Evolutionary conservation across 306 rosid species (phyloP), one percentile per base, ranked within the genome.

Genomic region (Prunus padus): DNA sequence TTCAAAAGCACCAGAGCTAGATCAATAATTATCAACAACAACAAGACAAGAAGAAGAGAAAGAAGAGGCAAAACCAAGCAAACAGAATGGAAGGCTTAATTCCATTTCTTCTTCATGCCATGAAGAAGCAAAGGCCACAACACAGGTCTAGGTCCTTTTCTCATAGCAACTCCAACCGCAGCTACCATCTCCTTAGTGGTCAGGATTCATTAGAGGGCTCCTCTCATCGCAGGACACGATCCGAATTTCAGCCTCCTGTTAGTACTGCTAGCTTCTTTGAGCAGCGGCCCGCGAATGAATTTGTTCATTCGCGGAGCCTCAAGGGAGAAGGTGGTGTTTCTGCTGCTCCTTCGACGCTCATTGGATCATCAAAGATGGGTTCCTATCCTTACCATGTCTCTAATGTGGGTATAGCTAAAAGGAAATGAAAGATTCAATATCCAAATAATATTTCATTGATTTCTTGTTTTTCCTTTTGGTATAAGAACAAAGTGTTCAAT

Each of bases 51-150:
- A 71, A 14, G 37, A 13, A n/a, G 61, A 59, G 16, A 14, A 23
- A 37, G 42, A 37, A 65, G 57, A 44, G 42, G 65, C 31, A 67
- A 61, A 51, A 11, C 26, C 13, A 54, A 64, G 26, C 15, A 56
- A 60, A 25, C 42, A 64, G 68, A 23, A 92, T 92, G 97, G 97
- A 92, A 77, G 97, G 96, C 16, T 86, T 90, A 76, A 92, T 92
- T 80, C 97, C 97, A 12, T 92, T 78, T 86, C 85, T 92, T 25
- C 55, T 88, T 73, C 94, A 87, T 55, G 97, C 77, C 4, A 60
- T 92, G 19, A 92, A 84, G 88, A 92, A 88, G 84, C 88, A 74
- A 25, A 88, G 77, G 57, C 92, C 90, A 28, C 77, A 55, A 13
- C 74, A 84, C 46, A 73, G 4, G 19, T 77, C 56, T 61, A 75